phyloP scores from a whole-genome alignment of 2,329 filamentous ascomycete species.

The Proliferodiscus dingleyae region DNA sequence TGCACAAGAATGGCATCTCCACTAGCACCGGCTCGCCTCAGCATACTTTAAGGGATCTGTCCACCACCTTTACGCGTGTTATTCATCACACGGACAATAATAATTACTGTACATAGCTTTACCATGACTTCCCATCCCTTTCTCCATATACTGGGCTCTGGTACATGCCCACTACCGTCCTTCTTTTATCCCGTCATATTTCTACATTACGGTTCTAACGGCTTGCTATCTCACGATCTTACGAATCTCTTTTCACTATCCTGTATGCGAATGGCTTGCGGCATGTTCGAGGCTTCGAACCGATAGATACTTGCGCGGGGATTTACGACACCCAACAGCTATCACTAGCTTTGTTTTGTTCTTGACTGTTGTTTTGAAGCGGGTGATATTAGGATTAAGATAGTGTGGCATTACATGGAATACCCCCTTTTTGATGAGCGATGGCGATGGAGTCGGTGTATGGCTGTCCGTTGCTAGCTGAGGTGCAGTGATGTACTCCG shows the following conservation, averaged over 20 bases:
- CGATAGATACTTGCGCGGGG: background rate
- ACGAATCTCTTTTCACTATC: slow-evolving; percentile 1
- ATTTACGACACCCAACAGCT: background rate
- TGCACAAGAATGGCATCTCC: background rate
- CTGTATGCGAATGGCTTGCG: background rate
- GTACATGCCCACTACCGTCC: background rate
- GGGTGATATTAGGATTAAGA: background rate
- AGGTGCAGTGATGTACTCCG: background rate
- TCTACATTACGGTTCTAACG: no score
- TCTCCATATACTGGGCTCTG: background rate
- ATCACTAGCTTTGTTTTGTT: slow-evolving; percentile 2
- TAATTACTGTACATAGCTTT: background rate
- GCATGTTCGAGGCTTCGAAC: slow-evolving; percentile 1
- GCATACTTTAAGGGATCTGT: background rate
- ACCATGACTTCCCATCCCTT: background rate
- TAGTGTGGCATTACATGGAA: slow-evolving; percentile 3
- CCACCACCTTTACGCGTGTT: background rate
- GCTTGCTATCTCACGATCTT: no score
- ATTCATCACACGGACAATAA: background rate
- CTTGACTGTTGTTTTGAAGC: background rate
- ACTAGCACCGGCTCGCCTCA: background rate
- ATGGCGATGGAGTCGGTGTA: no score
- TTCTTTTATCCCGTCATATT: background rate
- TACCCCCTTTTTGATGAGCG: background rate
- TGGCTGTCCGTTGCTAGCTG: no score